Evolutionary conservation across 306 rosid species (phyloP).

Genomic region (Sphenostylis stenocarpa): DNA sequence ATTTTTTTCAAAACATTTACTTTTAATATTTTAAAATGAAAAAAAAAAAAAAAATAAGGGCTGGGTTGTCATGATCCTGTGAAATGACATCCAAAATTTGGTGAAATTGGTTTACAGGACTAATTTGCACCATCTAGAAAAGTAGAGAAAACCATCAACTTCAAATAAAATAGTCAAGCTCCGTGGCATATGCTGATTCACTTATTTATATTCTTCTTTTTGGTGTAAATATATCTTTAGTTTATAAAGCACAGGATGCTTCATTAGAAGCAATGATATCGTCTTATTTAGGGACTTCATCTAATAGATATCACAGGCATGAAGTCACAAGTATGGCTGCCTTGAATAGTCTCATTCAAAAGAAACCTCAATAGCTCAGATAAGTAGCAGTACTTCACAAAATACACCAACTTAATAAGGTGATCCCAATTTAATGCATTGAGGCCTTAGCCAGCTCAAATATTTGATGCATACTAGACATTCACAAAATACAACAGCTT

Average conservation of each 20-base stretch:
- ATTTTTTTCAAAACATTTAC: neutral
- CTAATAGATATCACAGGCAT: neutral
- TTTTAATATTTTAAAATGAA: neutral
- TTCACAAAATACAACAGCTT: neutral
- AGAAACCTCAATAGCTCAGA: neutral
- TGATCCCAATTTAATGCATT: constrained; percentile 1
- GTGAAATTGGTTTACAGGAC: neutral
- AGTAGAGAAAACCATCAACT: constrained; percentile 7
- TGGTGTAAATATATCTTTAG: neutral
- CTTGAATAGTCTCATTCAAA: neutral
- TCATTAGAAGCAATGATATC: neutral
- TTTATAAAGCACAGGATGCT: neutral
- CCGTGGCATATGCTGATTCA: neutral
- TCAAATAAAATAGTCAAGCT: neutral
- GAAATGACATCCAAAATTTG: constrained; percentile 8
- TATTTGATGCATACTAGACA: neutral
- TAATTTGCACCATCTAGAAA: neutral
- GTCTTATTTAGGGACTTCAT: neutral
- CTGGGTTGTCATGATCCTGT: neutral
- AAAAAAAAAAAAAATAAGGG: neutral
- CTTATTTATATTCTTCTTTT: neutral
- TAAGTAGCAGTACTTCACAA: neutral
- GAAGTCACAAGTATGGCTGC: neutral
- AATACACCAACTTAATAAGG: neutral
- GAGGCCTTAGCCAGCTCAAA: neutral